These are phyloP conservation scores for Skeletonema grethae DNA, from an alignment of 108 stramenopile genomes.

Conservation along the genomic window DNA sequence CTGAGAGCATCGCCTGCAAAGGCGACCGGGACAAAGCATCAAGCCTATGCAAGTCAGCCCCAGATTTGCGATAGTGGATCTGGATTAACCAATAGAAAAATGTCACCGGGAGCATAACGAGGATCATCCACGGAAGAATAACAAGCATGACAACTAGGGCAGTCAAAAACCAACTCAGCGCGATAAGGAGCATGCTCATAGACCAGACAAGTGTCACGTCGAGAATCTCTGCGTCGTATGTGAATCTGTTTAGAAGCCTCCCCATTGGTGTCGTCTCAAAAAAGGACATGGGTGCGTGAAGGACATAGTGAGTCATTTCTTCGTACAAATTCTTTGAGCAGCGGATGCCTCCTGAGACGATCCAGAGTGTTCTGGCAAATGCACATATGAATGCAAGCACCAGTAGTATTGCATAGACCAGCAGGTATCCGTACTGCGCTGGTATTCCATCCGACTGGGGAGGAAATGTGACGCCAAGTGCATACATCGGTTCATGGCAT, in stretches of 20 bases:
- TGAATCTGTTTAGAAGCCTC: conserved; percentile 92
- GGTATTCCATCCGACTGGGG: conserved; percentile 65
- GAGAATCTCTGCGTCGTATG: conserved; percentile 88
- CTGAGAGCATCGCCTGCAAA: conserved; percentile 77
- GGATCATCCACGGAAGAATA: conserved; percentile 77
- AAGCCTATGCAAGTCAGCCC: conserved; percentile 80
- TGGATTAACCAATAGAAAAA: conserved; percentile 62
- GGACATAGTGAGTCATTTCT: conserved; percentile 52
- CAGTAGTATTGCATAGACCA: conserved; percentile 60
- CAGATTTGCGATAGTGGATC: conserved; percentile 73
- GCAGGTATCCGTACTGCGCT: conserved; percentile 70
- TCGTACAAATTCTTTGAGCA: conserved; percentile 42
- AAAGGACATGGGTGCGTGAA: conserved; percentile 81
- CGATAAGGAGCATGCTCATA: conserved; percentile 76
- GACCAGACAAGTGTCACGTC: conserved; percentile 73
- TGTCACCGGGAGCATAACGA: conserved; percentile 60
- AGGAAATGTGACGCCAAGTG: conserved; percentile 59
- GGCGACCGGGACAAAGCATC: conserved; percentile 82
- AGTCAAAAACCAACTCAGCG: conserved; percentile 69
- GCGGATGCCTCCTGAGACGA: conserved; percentile 46
- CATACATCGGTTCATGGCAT: conserved; percentile 37
- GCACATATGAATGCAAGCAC: conserved; percentile 56
- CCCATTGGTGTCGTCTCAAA: conserved; percentile 96
- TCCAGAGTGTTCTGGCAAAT: conserved; percentile 61
- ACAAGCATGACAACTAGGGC: conserved; percentile 57